A percentile compares a stretch with the other conserved stretches of the same genome.
Conservation (phyloP, 345 rosid species). For the Dimocarpus longan region DNA sequence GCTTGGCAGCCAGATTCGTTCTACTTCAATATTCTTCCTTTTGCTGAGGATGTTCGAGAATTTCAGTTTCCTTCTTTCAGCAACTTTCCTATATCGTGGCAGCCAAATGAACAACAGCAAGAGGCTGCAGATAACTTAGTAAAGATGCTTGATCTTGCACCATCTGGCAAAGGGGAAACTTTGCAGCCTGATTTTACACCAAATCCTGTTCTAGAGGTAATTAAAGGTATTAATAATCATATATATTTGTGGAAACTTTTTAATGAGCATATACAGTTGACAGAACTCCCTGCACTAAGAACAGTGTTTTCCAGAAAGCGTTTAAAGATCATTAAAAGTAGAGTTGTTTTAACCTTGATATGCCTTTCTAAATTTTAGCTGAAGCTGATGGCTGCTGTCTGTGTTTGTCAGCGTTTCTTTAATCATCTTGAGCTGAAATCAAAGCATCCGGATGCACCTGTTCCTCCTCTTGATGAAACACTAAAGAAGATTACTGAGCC, state of each 20-base stretch:
- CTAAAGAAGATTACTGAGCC: constrained; percentile 72
- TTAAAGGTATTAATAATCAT: not conserved
- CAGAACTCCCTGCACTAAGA: not conserved
- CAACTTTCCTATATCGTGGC: constrained; percentile 67
- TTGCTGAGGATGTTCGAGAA: constrained; percentile 89
- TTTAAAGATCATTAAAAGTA: not conserved
- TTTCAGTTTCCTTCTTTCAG: constrained; percentile 84
- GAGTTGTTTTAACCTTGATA: not conserved
- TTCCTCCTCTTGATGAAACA: constrained; percentile 75
- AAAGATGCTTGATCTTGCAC: constrained; percentile 83
- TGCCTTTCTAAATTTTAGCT: not conserved
- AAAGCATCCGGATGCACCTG: constrained; percentile 64
- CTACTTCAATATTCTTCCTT: constrained; percentile 84
- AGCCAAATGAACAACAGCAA: constrained; percentile 82
- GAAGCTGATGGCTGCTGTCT: constrained; percentile 30
- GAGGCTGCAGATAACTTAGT: constrained; percentile 80
- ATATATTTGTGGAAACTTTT: not conserved
- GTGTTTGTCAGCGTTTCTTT: constrained; percentile 66
- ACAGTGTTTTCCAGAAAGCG: not conserved
- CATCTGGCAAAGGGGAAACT: constrained; percentile 62
- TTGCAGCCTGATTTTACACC: constrained; percentile 81
- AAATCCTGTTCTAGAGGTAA: constrained; percentile 86
- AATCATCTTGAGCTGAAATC: constrained; percentile 78
- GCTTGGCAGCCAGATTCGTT: constrained; percentile 83
- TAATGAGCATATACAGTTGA: not conserved